Conservation (phyloP, 1,284 basidiomycete species). For the Cryptococcus maquisensis region DNA sequence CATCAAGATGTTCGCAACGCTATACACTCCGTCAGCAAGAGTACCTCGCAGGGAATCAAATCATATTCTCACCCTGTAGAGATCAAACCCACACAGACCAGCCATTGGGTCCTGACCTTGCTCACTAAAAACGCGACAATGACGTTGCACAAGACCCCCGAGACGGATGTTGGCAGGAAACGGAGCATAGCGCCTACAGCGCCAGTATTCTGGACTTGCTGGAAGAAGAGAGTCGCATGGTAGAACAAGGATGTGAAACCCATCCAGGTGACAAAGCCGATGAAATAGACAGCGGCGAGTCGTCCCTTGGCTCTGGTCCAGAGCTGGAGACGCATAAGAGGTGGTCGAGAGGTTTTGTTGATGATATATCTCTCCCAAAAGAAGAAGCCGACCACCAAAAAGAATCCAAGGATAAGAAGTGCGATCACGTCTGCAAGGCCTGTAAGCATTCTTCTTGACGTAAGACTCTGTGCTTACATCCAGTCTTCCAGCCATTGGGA, state of each 20-base stretch:
- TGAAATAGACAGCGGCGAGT: constrained; percentile 61
- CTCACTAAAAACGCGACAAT: constrained; percentile 45
- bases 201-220: constrained; percentile 33
- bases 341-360: constrained; percentile 51
- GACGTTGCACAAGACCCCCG: constrained; percentile 63
- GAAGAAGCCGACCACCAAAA: constrained; percentile 60
- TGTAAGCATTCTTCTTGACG: constrained; percentile 1
- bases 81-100: constrained; percentile 60
- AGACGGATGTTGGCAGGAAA: constrained; percentile 70
- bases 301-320: constrained; percentile 64
- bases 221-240: constrained; percentile 42
- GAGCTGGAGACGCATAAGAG: constrained; percentile 67
- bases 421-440: constrained; percentile 54
- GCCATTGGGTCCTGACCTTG: constrained; percentile 31
- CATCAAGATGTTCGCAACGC: constrained; percentile 64
- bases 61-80: constrained; percentile 49
- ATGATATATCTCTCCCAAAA: constrained; percentile 56
- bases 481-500: constrained; percentile 66
- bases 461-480: constrained; percentile 55
- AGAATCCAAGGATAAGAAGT: constrained; percentile 61
- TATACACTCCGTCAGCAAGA: background rate
- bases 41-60: background rate
- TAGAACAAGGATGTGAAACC: constrained; percentile 53
- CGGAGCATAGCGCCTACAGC: constrained; percentile 66
- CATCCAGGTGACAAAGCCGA: constrained; percentile 67